Base-by-base conservation (phyloP, 768 basidiomycete species). In the Rhodotorula graminis region DNA sequence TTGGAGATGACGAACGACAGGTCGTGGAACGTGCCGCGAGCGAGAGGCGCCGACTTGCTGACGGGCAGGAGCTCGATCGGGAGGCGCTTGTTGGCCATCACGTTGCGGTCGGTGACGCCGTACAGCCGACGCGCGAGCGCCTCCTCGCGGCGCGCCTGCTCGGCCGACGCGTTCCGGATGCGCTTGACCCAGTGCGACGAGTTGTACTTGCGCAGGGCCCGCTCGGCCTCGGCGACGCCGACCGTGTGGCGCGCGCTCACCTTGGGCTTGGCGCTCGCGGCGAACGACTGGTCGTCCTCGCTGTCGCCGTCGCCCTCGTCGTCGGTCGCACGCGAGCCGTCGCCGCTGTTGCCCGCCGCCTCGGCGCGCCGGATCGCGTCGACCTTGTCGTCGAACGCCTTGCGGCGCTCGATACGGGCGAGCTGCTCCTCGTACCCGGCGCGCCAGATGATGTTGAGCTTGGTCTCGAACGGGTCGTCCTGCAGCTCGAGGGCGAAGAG, bases 401-500 rank as follows among this genome's bases (percentile, higher is more conserved):
- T 87, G 68, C 93, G 90, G 1, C 92, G 86, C 62, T 88, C 89
- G 58, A 87, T 80, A 44, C 93, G 84, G 23, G 86, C 84, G 64
- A 84, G 85, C 53, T 88, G 87, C 61, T 92, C 93, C 52, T 87
- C 86, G 50, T 85, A 81, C 0, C 92, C 93, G 61, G 87, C 85
- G 70, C 86, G 84, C 84, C 87, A 90, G 44, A 92, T 90, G 16
- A 89, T 83, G 49, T 87, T 89, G 29, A 96, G 81, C 70, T 84
- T 86, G 25, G 86, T 85, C 80, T 98, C 94, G 68, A 96, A 87
- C 2, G 88, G 86, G 76, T 93, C 90, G 80, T 98, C 94, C 33
- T 87, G 86, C 37, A 88, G 88, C 80, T 96, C 93, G 16, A 91
- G 77, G 61, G 86, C 87, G 47, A 95, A 77, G 57, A 84, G 84